phyloP scores from a whole-genome alignment of 345 rosid genomes.

The Hibiscus syriacus region DNA sequence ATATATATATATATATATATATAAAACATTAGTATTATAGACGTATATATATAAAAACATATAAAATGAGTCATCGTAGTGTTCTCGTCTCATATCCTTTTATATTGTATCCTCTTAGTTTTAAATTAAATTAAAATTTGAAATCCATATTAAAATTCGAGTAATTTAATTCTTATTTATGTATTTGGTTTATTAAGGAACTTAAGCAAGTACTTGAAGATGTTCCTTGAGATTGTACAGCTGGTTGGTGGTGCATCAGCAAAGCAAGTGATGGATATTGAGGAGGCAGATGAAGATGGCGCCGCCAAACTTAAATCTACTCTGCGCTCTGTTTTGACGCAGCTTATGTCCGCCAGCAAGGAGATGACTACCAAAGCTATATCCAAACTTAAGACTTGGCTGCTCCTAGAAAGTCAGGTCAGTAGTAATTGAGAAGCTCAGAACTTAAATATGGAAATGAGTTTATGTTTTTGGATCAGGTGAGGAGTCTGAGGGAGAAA shows the following conservation, averaged over 20 bases:
- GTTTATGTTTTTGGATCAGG: constrained; percentile 29
- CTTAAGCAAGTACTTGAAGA: constrained; percentile 64
- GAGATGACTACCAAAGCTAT: constrained; percentile 43
- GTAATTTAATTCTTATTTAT: too few relatives aligned
- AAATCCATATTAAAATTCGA: too few relatives aligned
- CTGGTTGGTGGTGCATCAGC: constrained; percentile 57
- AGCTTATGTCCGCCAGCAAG: constrained; percentile 65
- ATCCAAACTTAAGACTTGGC: constrained; percentile 58
- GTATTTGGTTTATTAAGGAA: constrained; percentile 39
- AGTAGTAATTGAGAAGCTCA: constrained; percentile 10
- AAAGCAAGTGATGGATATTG: constrained; percentile 36
- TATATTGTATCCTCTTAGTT: too few relatives aligned
- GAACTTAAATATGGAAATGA: too few relatives aligned
- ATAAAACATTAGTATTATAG: too few relatives aligned
- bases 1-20: too few relatives aligned
- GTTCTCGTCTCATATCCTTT: too few relatives aligned
- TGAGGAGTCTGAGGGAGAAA: constrained; percentile 71
- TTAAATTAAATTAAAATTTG: too few relatives aligned
- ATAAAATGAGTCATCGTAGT: too few relatives aligned
- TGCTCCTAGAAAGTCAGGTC: constrained; percentile 66
- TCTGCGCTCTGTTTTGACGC: constrained; percentile 64
- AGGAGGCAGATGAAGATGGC: constrained; percentile 43
- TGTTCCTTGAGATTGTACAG: constrained; percentile 78
- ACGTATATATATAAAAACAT: too few relatives aligned
- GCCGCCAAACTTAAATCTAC: constrained; percentile 50